Evolutionary conservation across 192 early-diverging fungal genomes (phyloP).

Genomic region (Linnemannia zychae): DNA sequence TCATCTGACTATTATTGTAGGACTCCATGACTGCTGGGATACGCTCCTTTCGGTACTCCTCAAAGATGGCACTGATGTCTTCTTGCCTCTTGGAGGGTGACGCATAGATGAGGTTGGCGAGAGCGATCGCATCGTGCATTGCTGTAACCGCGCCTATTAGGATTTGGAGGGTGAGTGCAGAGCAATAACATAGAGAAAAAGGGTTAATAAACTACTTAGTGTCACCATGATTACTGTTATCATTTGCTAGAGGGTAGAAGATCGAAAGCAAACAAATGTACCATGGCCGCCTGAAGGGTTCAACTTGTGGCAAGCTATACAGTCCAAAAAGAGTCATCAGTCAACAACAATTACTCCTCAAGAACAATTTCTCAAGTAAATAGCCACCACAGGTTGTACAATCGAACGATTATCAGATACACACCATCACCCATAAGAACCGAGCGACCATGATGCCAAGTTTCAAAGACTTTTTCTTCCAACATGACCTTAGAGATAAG

Average conservation of each 20-base stretch:
- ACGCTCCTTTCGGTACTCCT: constrained; percentile 11
- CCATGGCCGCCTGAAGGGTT: background rate
- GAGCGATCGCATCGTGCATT: constrained; percentile 18
- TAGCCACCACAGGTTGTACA: background rate
- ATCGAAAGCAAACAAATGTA: too few species aligned
- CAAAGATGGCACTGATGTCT: constrained; percentile 12
- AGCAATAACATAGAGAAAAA: background rate
- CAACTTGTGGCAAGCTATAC: constrained; percentile 21
- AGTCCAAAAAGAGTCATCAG: background rate
- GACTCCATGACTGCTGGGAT: constrained; percentile 13
- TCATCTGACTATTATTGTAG: constrained; percentile 9
- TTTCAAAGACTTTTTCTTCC: too few species aligned
- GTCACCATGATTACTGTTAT: background rate
- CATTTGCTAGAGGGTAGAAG: too few species aligned
- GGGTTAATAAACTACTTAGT: background rate
- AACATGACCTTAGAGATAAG: too few species aligned
- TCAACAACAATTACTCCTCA: too few species aligned
- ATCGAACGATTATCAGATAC: too few species aligned
- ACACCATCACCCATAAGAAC: too few species aligned
- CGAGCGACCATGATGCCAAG: too few species aligned
- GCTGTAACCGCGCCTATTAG: constrained; percentile 11
- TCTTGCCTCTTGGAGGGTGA: background rate
- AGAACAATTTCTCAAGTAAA: background rate
- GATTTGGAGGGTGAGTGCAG: too few species aligned
- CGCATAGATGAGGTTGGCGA: constrained; percentile 11